Evolutionary conservation across 352 stramenopile genomes (phyloP), one percentile per base, ranked within the genome.

Genomic region (Globisporangium spinosum): DNA sequence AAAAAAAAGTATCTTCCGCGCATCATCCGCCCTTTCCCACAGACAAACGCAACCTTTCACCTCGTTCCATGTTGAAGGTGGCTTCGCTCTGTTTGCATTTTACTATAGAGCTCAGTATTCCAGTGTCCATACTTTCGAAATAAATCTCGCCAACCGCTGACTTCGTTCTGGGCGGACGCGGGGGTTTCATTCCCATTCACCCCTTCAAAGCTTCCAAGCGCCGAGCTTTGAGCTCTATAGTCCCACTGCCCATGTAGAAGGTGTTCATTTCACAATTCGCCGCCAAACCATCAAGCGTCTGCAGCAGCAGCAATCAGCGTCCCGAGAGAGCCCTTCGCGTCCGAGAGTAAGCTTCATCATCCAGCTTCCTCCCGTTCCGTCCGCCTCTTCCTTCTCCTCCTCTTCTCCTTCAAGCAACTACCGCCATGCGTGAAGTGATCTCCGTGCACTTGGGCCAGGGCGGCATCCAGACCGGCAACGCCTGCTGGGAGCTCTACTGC

Each of bases 391-490:
- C 3, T 20, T 7, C 32, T 38, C 13, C 58, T 55, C 67, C 8
- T 56, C 29, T 7, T 7, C 29, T 32, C 4, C 45, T 20, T 47
- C 32, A 9, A 65, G 9, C 6, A 8, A 22, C 20, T 27, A 51
- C 55, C 69, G 81, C 55, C 61, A 87, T 87, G 76, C 77, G 86
- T 73, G 86, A 95, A 80, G 74, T 95, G 51, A 85, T 97, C 61
- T 93, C 80, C 10, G 67, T 97, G 32, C 90, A 97, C 62, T 74
- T 97, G 49, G 90, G 90, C 57, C 90, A 97, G 70, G 93, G 88
- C 69, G 90, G 90, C 27, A 97, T 97, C 77, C 90, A 97, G 64
- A 90, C 94, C 22, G 90, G 90, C 22, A 82, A 87, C 51, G 71
- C 74, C 55, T 97, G 94, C 76, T 97, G 90, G 90, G 76, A 91